Conservation (phyloP, 495 filamentous ascomycete genomes). For the Aspergillus olivimuriae region DNA sequence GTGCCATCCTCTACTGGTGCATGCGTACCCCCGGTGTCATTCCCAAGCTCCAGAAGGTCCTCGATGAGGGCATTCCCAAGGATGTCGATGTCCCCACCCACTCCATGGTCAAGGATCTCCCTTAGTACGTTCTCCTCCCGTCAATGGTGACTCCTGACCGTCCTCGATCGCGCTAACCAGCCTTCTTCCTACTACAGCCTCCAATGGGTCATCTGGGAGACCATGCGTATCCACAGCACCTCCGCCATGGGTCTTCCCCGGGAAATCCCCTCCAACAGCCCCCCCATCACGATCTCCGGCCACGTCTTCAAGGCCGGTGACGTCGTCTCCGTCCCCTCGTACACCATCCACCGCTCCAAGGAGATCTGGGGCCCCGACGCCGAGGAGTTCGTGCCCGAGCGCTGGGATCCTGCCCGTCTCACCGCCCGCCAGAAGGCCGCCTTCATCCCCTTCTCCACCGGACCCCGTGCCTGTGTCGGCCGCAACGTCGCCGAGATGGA, state of each 20-base stretch:
- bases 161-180: constrained; percentile 1
- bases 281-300: constrained; percentile 46
- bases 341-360: constrained; percentile 77
- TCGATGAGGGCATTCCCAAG: constrained; percentile 62
- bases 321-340: constrained; percentile 77
- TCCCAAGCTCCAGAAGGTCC: constrained; percentile 59
- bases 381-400: constrained; percentile 74
- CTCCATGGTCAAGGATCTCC: constrained; percentile 66
- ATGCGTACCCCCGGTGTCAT: constrained; percentile 66
- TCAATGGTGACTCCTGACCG: too few species aligned
- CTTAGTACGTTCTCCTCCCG: constrained; percentile 48
- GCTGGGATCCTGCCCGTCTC: constrained; percentile 54
- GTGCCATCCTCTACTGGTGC: constrained; percentile 76
- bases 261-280: constrained; percentile 57
- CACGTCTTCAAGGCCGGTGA: constrained; percentile 68
- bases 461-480: constrained; percentile 76
- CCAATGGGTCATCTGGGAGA: constrained; percentile 76
- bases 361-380: constrained; percentile 78
- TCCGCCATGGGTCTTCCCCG: constrained; percentile 85
- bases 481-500: constrained; percentile 93
- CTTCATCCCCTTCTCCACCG: constrained; percentile 83
- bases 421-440: constrained; percentile 65
- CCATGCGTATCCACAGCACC: constrained; percentile 83
- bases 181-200: constrained; percentile 33
- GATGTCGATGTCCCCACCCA: constrained; percentile 59